phyloP scores from a whole-genome alignment of 2,329 filamentous ascomycete genomes.

The Colletotrichum magnum region DNA sequence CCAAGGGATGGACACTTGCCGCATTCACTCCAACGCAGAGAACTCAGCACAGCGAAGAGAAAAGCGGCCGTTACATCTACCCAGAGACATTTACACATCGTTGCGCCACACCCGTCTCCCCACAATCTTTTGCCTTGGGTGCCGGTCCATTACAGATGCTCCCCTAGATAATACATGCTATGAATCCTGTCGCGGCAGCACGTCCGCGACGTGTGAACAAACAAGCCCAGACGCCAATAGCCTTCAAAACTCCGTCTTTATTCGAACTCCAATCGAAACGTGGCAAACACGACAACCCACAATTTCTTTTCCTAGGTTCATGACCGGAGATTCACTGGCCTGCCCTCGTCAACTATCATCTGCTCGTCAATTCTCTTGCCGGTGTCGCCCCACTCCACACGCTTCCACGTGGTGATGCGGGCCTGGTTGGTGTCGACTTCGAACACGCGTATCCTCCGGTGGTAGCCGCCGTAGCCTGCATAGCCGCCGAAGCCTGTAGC shows the following conservation, averaged over 20 bases:
- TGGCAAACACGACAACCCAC: background rate
- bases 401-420: slow-evolving; percentile 92
- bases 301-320: background rate
- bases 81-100: slow-evolving; percentile 21
- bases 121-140: background rate
- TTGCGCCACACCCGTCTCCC: slow-evolving; percentile 3
- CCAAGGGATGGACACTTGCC: background rate
- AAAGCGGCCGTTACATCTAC: slow-evolving; percentile 2
- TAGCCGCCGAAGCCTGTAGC: slow-evolving; percentile 95
- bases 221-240: slow-evolving; percentile 30
- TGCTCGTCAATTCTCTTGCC: slow-evolving; percentile 71
- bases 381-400: slow-evolving; percentile 78
- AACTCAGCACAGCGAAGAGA: background rate
- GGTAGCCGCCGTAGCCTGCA: slow-evolving; percentile 88
- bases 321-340: slow-evolving; percentile 46
- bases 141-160: slow-evolving; percentile 18
- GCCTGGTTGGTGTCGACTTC: slow-evolving; percentile 94
- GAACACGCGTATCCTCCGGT: slow-evolving; percentile 88
- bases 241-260: slow-evolving; percentile 21
- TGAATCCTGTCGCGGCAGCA: slow-evolving; percentile 7
- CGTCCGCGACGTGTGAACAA: slow-evolving; percentile 4
- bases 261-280: background rate
- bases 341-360: slow-evolving; percentile 76
- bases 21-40: background rate
- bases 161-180: slow-evolving; percentile 26